A percentile compares a stretch with the other conserved stretches of the same genome.
Evolutionary conservation across 768 basidiomycete species (phyloP).

Genomic region (Candolleomyces efflorescens): DNA sequence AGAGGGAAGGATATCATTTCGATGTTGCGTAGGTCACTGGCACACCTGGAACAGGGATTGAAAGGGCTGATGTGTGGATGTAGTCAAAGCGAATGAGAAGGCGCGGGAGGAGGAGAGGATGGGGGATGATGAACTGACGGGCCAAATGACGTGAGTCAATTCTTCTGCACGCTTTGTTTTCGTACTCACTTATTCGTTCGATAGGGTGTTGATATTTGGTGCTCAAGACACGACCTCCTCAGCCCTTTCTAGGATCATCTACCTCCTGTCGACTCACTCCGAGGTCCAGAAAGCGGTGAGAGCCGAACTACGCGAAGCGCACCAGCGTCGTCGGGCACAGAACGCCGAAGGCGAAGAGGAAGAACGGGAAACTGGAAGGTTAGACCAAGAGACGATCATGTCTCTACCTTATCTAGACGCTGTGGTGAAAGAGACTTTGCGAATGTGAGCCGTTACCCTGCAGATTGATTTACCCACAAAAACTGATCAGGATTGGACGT

Average conservation of each 20-base stretch:
- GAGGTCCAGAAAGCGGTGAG: conserved; percentile 36
- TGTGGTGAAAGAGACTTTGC: conserved; percentile 43
- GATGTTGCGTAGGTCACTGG: conserved; percentile 36
- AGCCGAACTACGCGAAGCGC: conserved; percentile 29
- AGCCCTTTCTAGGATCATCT: conserved; percentile 37
- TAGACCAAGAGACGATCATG: conserved; percentile 34
- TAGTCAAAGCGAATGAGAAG: conserved; percentile 35
- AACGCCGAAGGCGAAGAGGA: conserved; percentile 7
- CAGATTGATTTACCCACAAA: not conserved
- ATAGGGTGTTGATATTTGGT: conserved; percentile 45
- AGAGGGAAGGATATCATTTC: conserved; percentile 46
- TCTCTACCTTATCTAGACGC: conserved; percentile 40
- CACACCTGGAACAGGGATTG: not conserved
- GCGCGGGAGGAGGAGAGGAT: conserved; percentile 31
- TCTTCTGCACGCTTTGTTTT: not conserved
- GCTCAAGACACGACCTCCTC: conserved; percentile 49
- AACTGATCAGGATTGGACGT: not conserved
- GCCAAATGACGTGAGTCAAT: conserved; percentile 43
- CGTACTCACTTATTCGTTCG: not conserved
- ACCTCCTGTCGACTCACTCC: conserved; percentile 31
- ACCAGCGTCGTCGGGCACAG: conserved; percentile 2
- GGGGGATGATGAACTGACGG: conserved; percentile 40
- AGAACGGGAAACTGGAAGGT: conserved; percentile 5
- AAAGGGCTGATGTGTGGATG: not conserved
- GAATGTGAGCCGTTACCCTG: conserved; percentile 27